Base-by-base conservation (phyloP, 805 yeast genomes). In the Metschnikowia similis region DNA sequence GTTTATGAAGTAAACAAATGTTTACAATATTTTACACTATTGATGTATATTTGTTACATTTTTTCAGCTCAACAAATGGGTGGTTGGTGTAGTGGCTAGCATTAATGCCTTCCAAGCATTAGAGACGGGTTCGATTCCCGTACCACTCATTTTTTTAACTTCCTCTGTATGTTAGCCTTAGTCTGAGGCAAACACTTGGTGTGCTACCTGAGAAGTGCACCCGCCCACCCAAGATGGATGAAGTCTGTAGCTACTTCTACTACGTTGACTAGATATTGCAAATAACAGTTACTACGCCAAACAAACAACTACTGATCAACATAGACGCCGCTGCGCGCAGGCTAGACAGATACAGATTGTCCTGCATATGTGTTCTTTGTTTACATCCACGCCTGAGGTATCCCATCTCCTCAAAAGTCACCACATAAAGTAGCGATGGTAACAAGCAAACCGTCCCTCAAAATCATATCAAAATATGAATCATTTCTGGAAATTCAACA, bases 61-160 rank as follows among this genome's bases (percentile, higher is more conserved):
- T 40, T 17, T 27, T 3, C 2, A 27, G 2, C 1, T 26, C 17
- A 38, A 6, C 9, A 32, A 8, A 26, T 31, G 89, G 89, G 85
- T 81, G 85, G 84, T 84, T 85, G 83, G 92, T 85, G 89, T 85
- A 85, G 88, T 83, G 90, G 92, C 82, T 83, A 85, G 82, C 88
- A 85, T 85, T 75, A 82, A 81, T 82, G 89, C 90, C 90, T 85
- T 85, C 91, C 91, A 85, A 85, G 91, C 89, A 82, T 82, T 85
- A 75, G 91, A 82, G 89, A 84, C 80, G 91, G 89, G 92, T 85
- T 85, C 92, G 90, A 85, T 83, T 85, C 91, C 86, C 89, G 85
- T 82, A 83, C 84, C 84, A 82, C 83, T 84, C 89, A 82, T 66
- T 69, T 67, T 8, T 8, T 13, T 13, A 4, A 13, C n/a, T 3